Conservation (phyloP, 176 grass and related monocot genomes). For the Aegilops tauschii region DNA sequence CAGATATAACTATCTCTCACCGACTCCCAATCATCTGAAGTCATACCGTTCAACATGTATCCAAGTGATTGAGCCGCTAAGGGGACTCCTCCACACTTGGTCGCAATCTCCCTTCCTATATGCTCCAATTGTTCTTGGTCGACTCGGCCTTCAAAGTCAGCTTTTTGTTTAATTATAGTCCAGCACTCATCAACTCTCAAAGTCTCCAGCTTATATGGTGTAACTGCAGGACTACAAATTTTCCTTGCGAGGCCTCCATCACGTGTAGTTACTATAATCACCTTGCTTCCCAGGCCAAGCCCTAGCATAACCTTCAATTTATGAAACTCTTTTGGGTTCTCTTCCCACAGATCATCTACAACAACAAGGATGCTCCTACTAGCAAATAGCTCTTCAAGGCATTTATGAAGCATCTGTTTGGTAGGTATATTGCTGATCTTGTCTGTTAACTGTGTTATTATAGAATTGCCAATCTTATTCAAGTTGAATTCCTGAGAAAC, state of each 20-base stretch:
- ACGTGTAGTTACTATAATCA: slow-evolving; percentile 29
- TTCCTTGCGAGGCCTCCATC: background rate
- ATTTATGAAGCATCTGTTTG: background rate
- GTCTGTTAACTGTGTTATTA: background rate
- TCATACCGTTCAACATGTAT: background rate
- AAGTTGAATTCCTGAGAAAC: slow-evolving; percentile 2
- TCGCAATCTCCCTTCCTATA: background rate
- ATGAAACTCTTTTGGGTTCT: too few relatives aligned
- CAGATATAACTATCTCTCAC: background rate
- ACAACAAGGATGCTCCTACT: background rate
- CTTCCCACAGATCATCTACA: slow-evolving; percentile 37
- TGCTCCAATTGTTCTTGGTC: background rate
- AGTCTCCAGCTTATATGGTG: background rate
- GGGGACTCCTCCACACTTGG: slow-evolving; percentile 16
- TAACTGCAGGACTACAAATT: background rate
- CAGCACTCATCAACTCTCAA: background rate
- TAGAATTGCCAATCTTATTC: background rate
- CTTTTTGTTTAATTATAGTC: slow-evolving; percentile 10
- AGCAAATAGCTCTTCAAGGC: background rate
- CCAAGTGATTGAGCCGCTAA: slow-evolving; percentile 24
- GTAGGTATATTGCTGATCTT: background rate
- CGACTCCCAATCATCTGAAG: background rate
- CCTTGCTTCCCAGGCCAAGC: background rate
- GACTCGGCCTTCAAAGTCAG: background rate
- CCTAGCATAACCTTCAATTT: background rate